phyloP scores from a whole-genome alignment of 2,329 filamentous ascomycete species.

The Colletotrichum lentis region DNA sequence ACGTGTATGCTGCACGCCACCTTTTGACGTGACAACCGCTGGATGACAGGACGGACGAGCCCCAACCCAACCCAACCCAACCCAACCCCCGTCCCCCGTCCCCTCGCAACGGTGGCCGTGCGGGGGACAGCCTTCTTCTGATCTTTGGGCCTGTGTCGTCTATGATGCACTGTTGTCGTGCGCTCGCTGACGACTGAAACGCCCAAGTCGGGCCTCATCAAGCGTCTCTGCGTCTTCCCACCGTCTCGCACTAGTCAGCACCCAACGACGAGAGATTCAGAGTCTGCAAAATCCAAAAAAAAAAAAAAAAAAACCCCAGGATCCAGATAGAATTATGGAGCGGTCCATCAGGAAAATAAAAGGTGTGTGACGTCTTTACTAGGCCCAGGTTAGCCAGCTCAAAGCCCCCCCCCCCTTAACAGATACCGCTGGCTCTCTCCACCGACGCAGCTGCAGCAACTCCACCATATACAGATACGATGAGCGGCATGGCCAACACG shows the following conservation, averaged over 20 bases:
- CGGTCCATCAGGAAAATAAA: not conserved
- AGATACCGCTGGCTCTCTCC: too few species aligned
- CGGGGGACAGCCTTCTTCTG: not conserved
- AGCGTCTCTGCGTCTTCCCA: not conserved
- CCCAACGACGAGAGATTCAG: slow-evolving; percentile 1
- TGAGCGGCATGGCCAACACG: slow-evolving; percentile 11
- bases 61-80: too few species aligned
- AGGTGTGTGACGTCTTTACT: too few species aligned
- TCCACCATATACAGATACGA: slow-evolving; percentile 6
- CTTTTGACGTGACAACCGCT: not conserved
- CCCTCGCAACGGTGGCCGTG: not conserved
- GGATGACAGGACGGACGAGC: not conserved
- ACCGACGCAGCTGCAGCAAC: slow-evolving; percentile 8
- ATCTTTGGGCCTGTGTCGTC: not conserved
- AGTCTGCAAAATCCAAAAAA: not conserved
- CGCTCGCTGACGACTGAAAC: not conserved
- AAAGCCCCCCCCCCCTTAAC: too few species aligned
- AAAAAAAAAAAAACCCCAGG: too few species aligned
- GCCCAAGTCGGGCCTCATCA: slow-evolving; percentile 1
- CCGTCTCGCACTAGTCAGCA: too few species aligned
- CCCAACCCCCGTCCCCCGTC: too few species aligned
- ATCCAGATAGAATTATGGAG: slow-evolving; percentile 5
- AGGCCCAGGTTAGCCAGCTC: too few species aligned
- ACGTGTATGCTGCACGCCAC: too few species aligned
- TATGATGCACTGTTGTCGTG: not conserved